Evolutionary conservation across 208 protist species (phyloP).

Genomic region (Trypanosoma platydactyli): DNA sequence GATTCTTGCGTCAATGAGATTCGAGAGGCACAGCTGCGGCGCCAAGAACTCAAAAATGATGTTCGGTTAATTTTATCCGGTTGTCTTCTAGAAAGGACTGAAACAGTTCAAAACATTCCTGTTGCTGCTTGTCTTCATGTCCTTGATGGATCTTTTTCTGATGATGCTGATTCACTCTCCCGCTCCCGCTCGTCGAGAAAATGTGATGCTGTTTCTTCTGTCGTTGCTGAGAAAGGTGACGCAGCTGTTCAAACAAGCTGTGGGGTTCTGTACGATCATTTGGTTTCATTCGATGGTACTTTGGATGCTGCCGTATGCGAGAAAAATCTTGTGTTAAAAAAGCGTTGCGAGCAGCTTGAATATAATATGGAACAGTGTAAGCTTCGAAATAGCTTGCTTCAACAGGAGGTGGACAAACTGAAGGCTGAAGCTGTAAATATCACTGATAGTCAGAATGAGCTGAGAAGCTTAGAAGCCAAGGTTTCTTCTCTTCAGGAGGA

Average conservation of each 20-base stretch:
- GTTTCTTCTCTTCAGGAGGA: constrained; percentile 1
- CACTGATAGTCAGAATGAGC: neutral
- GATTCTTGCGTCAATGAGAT: constrained; percentile 32
- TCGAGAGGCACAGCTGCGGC: constrained; percentile 27
- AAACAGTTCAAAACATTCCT: constrained; percentile 14
- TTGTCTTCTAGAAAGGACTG: constrained; percentile 25
- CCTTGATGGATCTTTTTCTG: constrained; percentile 5
- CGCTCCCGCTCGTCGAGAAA: neutral
- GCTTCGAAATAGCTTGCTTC: neutral
- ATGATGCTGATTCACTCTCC: neutral
- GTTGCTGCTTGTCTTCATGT: constrained; percentile 25
- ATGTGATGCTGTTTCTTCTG: neutral
- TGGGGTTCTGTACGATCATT: too few species aligned
- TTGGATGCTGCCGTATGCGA: neutral
- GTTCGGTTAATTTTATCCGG: constrained; percentile 29
- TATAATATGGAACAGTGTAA: constrained; percentile 1
- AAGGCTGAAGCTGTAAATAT: neutral
- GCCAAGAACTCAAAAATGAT: constrained; percentile 32
- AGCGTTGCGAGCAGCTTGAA: neutral
- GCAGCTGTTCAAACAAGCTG: too few species aligned
- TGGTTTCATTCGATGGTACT: neutral
- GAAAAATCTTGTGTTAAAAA: neutral
- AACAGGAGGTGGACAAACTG: constrained; percentile 6
- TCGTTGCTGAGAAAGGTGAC: too few species aligned
- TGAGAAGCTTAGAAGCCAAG: neutral